Evolutionary conservation across 306 rosid genomes (phyloP), one percentile per base, ranked within the genome.

Genomic region (Inga laurina): DNA sequence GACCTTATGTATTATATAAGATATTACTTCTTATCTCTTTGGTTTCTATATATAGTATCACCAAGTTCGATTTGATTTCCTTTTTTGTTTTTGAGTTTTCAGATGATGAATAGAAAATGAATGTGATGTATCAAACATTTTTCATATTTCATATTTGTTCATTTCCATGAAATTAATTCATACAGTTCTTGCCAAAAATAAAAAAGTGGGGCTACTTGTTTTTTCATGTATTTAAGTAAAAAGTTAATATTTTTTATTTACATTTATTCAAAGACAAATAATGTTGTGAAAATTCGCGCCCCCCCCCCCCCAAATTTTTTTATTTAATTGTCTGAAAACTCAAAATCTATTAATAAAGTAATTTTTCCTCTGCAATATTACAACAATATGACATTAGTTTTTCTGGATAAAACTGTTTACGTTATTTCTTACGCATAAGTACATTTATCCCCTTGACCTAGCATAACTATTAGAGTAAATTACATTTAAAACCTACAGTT

Each of bases 61-160:
- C 24, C 22, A 19, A 56, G 8, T 15, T 19, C 62, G 4, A 21
- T n/a, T 57, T n/a, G 2, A 57, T 57, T 57, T 57, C 11, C 0
- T 21, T 21, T 21, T 57, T 12, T 45, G 8, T 10, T 18, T 52
- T 24, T 24, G 27, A 9, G 16, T 61, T 3, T 27, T 61, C 7
- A 22, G 8, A 9, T 16, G 34, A 1, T n/a, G 15, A 61, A 10
- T n/a, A 27, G 30, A 77, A 22, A 35, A 45, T 79, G 43, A 75
- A 80, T 75, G 44, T 67, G 27, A 69, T 68, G 46, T 78, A 46
- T 35, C 27, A 74, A 39, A n/a, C 43, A 24, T 56, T 74, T 30
- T 80, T 54, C 77, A 67, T 43, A 39, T 78, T 54, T 5, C 2
- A 16, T 12, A 24, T 62, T 12, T 27, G 44, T 34, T 22, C 37